phyloP scores from a whole-genome alignment of 2,329 filamentous ascomycete species.

The Hortaea werneckii region DNA sequence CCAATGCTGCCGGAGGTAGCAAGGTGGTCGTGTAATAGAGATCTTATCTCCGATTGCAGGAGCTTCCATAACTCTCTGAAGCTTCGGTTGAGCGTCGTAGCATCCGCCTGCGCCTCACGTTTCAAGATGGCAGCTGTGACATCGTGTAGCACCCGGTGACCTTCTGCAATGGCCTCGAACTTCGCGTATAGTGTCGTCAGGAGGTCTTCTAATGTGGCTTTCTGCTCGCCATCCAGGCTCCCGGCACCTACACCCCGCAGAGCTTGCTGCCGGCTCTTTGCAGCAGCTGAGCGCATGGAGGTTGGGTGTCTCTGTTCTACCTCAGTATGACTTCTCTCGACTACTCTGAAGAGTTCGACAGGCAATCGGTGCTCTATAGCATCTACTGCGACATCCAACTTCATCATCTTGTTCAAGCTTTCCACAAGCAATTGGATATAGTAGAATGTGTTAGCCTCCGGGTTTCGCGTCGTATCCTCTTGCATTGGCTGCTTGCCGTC shows the following conservation, averaged over 20 bases:
- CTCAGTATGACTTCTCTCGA: slow-evolving; percentile 90
- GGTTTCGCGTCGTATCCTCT: slow-evolving; percentile 87
- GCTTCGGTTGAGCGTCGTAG: slow-evolving; percentile 63
- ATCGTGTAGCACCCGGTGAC: slow-evolving; percentile 87
- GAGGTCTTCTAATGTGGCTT: slow-evolving; percentile 81
- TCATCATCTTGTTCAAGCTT: slow-evolving; percentile 77
- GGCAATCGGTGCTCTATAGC: slow-evolving; percentile 86
- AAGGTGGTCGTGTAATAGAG: slow-evolving; percentile 88
- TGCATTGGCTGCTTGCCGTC: slow-evolving; percentile 50
- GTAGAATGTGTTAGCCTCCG: slow-evolving; percentile 88
- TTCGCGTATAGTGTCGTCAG: slow-evolving; percentile 90
- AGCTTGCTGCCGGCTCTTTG: slow-evolving; percentile 26
- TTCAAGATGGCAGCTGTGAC: slow-evolving; percentile 77
- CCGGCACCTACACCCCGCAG: slow-evolving; percentile 8
- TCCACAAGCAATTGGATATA: slow-evolving; percentile 85
- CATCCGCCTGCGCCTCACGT: slow-evolving; percentile 59
- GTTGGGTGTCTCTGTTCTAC: slow-evolving; percentile 89
- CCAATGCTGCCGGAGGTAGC: slow-evolving; percentile 75
- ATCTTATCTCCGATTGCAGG: slow-evolving; percentile 94
- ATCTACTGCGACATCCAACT: slow-evolving; percentile 76
- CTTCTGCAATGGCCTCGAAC: slow-evolving; percentile 93
- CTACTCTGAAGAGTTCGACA: slow-evolving; percentile 85
- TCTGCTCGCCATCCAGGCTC: slow-evolving; percentile 29
- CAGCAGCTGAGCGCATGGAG: slow-evolving; percentile 44
- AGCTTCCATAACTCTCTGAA: slow-evolving; percentile 98